Conservation (phyloP, 1,284 basidiomycete species). For the Pascua sp. region DNA sequence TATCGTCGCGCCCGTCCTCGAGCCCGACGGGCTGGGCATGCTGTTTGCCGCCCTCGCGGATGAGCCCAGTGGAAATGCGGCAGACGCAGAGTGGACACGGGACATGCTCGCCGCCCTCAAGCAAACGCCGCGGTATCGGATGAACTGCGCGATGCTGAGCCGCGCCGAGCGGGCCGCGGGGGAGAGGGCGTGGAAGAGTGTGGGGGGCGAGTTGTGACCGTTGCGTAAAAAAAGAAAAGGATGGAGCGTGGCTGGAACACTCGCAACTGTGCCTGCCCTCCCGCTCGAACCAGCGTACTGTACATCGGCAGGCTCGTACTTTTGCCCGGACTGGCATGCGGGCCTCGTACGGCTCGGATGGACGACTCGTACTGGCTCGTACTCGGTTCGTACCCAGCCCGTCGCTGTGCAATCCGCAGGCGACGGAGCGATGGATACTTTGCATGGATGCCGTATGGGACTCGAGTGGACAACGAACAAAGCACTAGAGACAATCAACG, state of each 20-base stretch:
- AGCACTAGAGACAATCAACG: too few species aligned
- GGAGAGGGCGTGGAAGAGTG: constrained; percentile 18
- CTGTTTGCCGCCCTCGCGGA: constrained; percentile 22
- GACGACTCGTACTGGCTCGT: constrained; percentile 1
- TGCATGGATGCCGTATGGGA: too few species aligned
- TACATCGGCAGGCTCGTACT: too few species aligned
- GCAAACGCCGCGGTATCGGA: constrained; percentile 30
- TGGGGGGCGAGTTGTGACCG: constrained; percentile 19
- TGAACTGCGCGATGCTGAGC: constrained; percentile 39
- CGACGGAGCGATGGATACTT: too few species aligned
- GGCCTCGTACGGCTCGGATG: not conserved
- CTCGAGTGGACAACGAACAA: too few species aligned
- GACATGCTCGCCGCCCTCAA: constrained; percentile 24
- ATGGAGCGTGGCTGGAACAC: not conserved
- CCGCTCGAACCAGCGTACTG: too few species aligned
- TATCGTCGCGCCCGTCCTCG: constrained; percentile 33
- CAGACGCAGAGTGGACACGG: constrained; percentile 1
- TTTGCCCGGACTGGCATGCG: too few species aligned
- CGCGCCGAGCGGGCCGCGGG: constrained; percentile 23
- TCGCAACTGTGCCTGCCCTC: not conserved
- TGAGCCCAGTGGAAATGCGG: not conserved
- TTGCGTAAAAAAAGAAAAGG: not conserved
- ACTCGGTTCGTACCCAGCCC: too few species aligned
- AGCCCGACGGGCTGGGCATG: constrained; percentile 40
- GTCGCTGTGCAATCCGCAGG: too few species aligned